A percentile compares a stretch with the other conserved stretches of the same genome.
These are phyloP conservation scores for Paracoccidioides lutzii DNA, from an alignment of 2,329 filamentous ascomycete genomes.

Conservation along the genomic window DNA sequence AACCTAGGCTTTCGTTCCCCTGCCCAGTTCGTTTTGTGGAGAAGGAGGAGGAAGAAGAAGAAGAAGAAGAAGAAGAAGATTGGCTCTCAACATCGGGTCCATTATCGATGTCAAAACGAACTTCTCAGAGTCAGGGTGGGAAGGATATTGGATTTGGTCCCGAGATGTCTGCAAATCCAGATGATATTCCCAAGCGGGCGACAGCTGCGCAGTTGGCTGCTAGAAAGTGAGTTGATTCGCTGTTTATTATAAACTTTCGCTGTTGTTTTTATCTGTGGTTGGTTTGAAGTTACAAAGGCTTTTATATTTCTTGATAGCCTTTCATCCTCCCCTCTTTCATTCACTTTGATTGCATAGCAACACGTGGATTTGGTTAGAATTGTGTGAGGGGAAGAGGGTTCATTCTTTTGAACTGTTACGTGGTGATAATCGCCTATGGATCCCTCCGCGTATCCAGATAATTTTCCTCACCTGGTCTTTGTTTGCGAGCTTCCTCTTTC, in stretches of 20 bases:
- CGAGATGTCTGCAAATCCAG: slow-evolving; percentile 29
- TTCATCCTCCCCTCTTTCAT: not conserved
- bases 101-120: slow-evolving; percentile 28
- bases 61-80: not conserved
- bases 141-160: slow-evolving; percentile 22
- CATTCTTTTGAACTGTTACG: too few relatives aligned
- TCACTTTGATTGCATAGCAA: too few relatives aligned
- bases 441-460: too few relatives aligned
- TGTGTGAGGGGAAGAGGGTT: too few relatives aligned
- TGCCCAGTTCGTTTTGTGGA: not conserved
- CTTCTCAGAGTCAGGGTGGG: slow-evolving; percentile 23
- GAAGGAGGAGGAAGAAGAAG: not conserved
- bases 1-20: not conserved
- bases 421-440: too few relatives aligned
- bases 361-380: too few relatives aligned
- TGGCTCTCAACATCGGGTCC: not conserved
- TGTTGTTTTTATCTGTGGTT: not conserved
- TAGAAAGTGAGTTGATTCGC: slow-evolving; percentile 38
- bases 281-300: not conserved
- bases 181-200: slow-evolving; percentile 37
- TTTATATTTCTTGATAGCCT: not conserved
- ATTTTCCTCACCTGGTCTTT: too few relatives aligned
- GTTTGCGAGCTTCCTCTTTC: too few relatives aligned
- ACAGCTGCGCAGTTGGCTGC: slow-evolving; percentile 43
- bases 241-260: not conserved